Base-by-base conservation (phyloP, 768 basidiomycete species). In the Chalciporus chontae region DNA sequence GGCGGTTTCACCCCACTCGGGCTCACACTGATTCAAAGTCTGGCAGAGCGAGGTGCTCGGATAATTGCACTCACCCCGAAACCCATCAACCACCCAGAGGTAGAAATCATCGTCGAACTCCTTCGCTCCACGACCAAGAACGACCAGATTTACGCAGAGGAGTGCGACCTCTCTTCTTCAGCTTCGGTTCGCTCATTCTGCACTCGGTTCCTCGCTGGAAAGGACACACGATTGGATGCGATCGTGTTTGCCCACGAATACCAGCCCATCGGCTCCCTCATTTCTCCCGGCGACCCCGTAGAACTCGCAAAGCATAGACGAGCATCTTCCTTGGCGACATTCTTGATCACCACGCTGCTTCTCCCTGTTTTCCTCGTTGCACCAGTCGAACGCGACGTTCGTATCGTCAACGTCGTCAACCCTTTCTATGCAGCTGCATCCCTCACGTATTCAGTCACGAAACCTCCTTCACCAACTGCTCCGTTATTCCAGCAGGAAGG, bases 401-500 rank as follows among this genome's bases (percentile, higher is more conserved):
- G 94, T n/a, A 80, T 96, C 55, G 73, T 97, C 63, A 84, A 84
- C 48, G 75, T 93, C 36, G 78, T 94, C 62, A 92, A 93, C 51
- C 92, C 92, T 3, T 90, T 91, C 57, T 96, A 95, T 58, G 84
- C 91, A 2, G 90, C 94, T 1, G 86, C 90, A 0, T 72, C 80
- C 3, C 75, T 78, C 4, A 56, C 70, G 4, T 71, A 76, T 57
- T 56, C 69, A 32, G 10, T 63, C 2, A 54, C 63, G 47, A 70
- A 49, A 36, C 54, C 13, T 39, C 71, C 57, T 55, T 54, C 55
- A 51, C 65, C 60, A 8, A 59, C 64, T 4, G 53, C 60, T 14
- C 55, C 62, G 1, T 41, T 77, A 7, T 73, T 84, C 55, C 67
- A 79, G n/a, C 64, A 65, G 5, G 88, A 91, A 67, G 87, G 87